A percentile compares a stretch with the other conserved stretches of the same genome.
Evolutionary conservation across 352 stramenopile genomes (phyloP).

Genomic region (Globisporangium ultimum): DNA sequence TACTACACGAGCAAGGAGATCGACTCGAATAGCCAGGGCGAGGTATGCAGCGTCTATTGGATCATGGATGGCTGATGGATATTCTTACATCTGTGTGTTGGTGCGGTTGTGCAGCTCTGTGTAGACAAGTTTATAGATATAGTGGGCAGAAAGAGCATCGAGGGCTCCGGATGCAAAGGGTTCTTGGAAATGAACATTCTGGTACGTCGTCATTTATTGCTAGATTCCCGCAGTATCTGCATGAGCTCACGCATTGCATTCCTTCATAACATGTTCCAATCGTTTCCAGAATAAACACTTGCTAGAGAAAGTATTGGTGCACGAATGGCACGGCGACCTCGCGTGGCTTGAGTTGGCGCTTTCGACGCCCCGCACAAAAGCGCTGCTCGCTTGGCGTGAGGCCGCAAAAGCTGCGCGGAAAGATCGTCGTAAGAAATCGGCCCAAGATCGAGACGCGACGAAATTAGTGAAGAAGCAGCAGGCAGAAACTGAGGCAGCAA

Average conservation of each 20-base stretch:
- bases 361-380: constrained; percentile 46
- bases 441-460: constrained; percentile 31
- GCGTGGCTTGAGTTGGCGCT: constrained; percentile 54
- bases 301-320: constrained; percentile 63
- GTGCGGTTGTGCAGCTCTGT: constrained; percentile 29
- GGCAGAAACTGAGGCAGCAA: constrained; percentile 4
- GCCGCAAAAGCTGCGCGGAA: constrained; percentile 57
- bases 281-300: constrained; percentile 32
- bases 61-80: not conserved
- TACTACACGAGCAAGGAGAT: constrained; percentile 45
- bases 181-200: constrained; percentile 83
- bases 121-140: constrained; percentile 76
- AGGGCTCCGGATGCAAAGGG: constrained; percentile 39
- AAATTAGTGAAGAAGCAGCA: constrained; percentile 35
- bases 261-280: constrained; percentile 1
- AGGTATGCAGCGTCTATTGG: constrained; percentile 21
- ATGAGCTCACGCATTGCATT: not conserved
- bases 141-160: constrained; percentile 48
- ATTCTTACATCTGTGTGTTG: constrained; percentile 6
- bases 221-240: no score
- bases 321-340: constrained; percentile 60
- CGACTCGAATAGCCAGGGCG: constrained; percentile 51
- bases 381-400: constrained; percentile 64
- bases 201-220: constrained; percentile 24
- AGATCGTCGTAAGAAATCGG: constrained; percentile 54